Base-by-base conservation (phyloP, 140 eudicot species). In the Ambrosia hybrid region DNA sequence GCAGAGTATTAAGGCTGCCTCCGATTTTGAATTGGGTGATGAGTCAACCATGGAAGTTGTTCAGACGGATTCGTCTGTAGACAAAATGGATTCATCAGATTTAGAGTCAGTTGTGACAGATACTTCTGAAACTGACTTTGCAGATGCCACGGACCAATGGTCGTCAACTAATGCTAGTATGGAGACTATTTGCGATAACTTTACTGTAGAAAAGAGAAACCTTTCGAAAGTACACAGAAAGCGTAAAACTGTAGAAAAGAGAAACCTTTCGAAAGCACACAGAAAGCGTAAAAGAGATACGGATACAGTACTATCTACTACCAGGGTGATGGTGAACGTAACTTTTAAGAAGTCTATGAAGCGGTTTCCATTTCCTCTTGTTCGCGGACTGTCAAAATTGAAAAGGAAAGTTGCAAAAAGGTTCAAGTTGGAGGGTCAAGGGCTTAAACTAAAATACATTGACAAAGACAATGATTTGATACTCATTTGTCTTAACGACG, bases 21-120 rank as follows among this genome's bases (percentile, higher is more conserved):
- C 73, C 0, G 4, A 62, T 10, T 39, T 68, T 4, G 2, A 68
- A 68, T 68, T 68, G 11, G 73, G 63, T 34, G 57, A 3, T 38
- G 6, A 3, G 73, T 51, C 73, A 34, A 6, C 10, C 3, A 14
- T n/a, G 0, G 49, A 68, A 33, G 49, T 68, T 41, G 16, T n/a
- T n/a, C 51, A n/a, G n/a, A 4, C 4, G 4, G 30, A 56, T 15
- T 56, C 14, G 34, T 16, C 61, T 56, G 10, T 56, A 56, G 15
- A 56, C 61, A 6, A 14, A 6, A 16, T 14, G 10, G 61, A 16
- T 5, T 56, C 61, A 56, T 15, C 61, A 16, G 30, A 14, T 15
- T 56, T 16, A 16, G 61, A 16, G 61, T 56, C 10, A 1, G 21
- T 56, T 56, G 61, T 14, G 33, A 3, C 33, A 3, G 57, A 52